Conservation (phyloP, 495 filamentous ascomycete genomes). For the Podospora bellae-mahoneyi region DNA sequence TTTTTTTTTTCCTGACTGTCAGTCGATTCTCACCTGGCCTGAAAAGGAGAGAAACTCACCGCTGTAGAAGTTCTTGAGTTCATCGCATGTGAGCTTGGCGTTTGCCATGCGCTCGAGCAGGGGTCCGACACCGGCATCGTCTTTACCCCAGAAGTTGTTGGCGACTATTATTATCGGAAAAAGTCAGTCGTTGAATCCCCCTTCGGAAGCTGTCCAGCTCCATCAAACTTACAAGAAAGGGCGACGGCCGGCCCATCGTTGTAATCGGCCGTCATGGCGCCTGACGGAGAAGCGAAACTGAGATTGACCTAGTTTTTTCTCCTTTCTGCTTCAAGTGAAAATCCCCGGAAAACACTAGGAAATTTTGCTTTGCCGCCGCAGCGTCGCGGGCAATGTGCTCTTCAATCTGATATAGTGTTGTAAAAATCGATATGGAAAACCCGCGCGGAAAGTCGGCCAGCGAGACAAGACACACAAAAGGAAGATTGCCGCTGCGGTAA, state of each 20-base stretch:
- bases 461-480: not conserved
- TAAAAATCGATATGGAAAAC: not conserved
- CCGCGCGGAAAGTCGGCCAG: not conserved
- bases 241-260: slow-evolving; percentile 44
- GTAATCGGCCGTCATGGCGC: slow-evolving; percentile 33
- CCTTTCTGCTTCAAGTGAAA: not conserved
- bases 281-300: not conserved
- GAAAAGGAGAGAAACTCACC: slow-evolving; percentile 46
- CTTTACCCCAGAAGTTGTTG: slow-evolving; percentile 99
- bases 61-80: slow-evolving; percentile 87
- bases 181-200: not conserved
- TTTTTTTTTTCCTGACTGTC: not conserved
- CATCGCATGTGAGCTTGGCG: slow-evolving; percentile 93
- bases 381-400: not conserved
- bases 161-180: slow-evolving; percentile 58
- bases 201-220: not conserved
- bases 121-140: slow-evolving; percentile 91
- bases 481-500: not conserved
- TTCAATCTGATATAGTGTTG: not conserved
- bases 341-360: not conserved
- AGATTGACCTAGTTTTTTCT: not conserved
- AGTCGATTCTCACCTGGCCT: not conserved
- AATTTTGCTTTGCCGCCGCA: not conserved
- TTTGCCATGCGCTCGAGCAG: slow-evolving; percentile 94
- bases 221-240: slow-evolving; percentile 41